Evolutionary conservation across 345 rosid species (phyloP).

Genomic region (Pseudoturritis turrita): DNA sequence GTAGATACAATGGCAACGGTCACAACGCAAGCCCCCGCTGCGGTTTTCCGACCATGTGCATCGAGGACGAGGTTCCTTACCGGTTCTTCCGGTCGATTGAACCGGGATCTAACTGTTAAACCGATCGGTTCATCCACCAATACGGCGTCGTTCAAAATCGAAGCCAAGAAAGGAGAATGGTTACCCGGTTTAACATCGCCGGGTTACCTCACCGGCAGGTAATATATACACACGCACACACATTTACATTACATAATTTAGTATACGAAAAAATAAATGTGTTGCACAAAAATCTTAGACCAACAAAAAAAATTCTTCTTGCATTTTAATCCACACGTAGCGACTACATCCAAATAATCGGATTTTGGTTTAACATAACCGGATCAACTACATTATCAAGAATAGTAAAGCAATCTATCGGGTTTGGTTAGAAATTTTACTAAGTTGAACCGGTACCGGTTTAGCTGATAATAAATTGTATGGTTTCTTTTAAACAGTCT

Average conservation of each 20-base stretch:
- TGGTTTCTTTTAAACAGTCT: constrained; percentile 39
- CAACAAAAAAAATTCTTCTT: too few species aligned
- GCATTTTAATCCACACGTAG: too few species aligned
- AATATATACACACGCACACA: neutral
- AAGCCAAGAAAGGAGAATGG: constrained; percentile 98
- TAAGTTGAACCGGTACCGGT: neutral
- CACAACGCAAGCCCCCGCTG: constrained; percentile 81
- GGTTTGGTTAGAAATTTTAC: neutral
- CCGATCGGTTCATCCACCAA: constrained; percentile 32
- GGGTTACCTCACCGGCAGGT: constrained; percentile 83
- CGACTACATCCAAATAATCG: too few species aligned
- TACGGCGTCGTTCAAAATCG: constrained; percentile 47
- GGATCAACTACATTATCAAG: too few species aligned
- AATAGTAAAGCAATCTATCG: too few species aligned
- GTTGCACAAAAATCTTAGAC: too few species aligned
- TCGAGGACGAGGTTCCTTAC: constrained; percentile 59
- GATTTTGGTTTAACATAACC: too few species aligned
- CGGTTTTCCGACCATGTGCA: constrained; percentile 61
- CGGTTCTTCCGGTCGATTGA: constrained; percentile 52
- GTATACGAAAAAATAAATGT: too few species aligned
- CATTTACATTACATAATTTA: too few species aligned
- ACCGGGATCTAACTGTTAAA: constrained; percentile 43
- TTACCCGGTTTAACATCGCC: constrained; percentile 85
- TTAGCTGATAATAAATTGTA: neutral
- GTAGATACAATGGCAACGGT: constrained; percentile 60